A percentile compares a stretch with the other conserved stretches of the same genome.
Conservation (phyloP, 768 basidiomycete genomes). For the Suillus discolor region DNA sequence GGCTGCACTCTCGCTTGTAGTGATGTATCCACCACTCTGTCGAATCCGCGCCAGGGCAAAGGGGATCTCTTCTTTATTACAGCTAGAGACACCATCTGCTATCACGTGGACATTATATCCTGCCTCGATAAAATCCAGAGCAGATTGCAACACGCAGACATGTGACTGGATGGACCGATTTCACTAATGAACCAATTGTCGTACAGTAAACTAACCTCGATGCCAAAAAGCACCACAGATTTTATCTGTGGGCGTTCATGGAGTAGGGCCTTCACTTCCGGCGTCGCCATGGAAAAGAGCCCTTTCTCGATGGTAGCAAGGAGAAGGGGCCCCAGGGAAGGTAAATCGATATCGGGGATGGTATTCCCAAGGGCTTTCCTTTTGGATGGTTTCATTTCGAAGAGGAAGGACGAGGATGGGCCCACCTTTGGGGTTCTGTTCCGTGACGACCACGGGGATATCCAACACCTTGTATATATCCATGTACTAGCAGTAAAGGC, state of each 20-base stretch:
- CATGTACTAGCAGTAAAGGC: background rate
- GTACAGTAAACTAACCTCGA: conserved; percentile 61
- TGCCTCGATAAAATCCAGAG: conserved; percentile 60
- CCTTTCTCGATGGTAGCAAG: conserved; percentile 74
- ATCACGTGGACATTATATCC: conserved; percentile 65
- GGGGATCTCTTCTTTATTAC: conserved; percentile 78
- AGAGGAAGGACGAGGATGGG: background rate
- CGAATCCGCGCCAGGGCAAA: conserved; percentile 71
- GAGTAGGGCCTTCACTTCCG: conserved; percentile 61
- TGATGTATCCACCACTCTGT: conserved; percentile 72
- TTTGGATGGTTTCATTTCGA: conserved; percentile 6
- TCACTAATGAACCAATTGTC: background rate
- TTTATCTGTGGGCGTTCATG: conserved; percentile 47
- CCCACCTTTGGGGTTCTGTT: conserved; percentile 80
- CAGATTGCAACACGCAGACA: conserved; percentile 86
- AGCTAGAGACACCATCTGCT: conserved; percentile 85
- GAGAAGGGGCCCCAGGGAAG: conserved; percentile 55
- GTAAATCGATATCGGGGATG: conserved; percentile 59
- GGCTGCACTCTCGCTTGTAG: conserved; percentile 79
- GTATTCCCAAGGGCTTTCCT: conserved; percentile 69
- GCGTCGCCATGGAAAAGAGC: conserved; percentile 83
- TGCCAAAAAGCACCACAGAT: conserved; percentile 80
- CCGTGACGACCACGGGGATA: conserved; percentile 78
- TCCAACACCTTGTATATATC: conserved; percentile 49
- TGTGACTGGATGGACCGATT: conserved; percentile 60